A percentile compares a stretch with the other conserved stretches of the same genome.
These are phyloP conservation scores for Solanum pimpinellifolium DNA, from an alignment of 257 asterid genomes.

Conservation along the genomic window DNA sequence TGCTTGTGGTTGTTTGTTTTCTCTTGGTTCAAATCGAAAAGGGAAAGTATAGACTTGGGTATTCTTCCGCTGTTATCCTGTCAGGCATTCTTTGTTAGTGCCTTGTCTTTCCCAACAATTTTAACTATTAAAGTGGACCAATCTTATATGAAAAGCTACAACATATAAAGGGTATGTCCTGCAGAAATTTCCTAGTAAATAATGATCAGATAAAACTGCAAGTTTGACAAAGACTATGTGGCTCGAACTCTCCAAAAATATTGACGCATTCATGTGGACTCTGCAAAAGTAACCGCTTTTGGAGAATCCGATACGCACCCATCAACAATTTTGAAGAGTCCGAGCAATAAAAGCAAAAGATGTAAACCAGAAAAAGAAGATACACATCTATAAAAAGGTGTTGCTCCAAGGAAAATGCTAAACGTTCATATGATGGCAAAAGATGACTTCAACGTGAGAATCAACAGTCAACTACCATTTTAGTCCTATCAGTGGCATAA, in stretches of 20 bases:
- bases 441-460: not conserved
- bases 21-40: no score
- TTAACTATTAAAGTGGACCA: not conserved
- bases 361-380: not conserved
- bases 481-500: not conserved
- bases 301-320: not conserved
- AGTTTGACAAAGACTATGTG: not conserved
- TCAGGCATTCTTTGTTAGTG: no score
- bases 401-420: not conserved
- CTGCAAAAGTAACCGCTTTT: no score
- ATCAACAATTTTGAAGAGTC: not conserved
- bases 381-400: not conserved
- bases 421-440: not conserved
- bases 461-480: not conserved
- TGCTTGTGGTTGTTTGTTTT: no score
- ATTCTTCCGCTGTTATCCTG: no score
- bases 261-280: not conserved
- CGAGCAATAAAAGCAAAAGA: not conserved
- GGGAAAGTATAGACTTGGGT: no score
- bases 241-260: not conserved
- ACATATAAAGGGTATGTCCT: not conserved
- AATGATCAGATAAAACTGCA: not conserved
- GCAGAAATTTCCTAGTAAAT: not conserved
- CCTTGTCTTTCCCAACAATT: no score
- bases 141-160: not conserved